Evolutionary conservation across 1,139 yeast genomes (phyloP), one percentile per base, ranked within the genome.

Genomic region (Groenewaldozyma sp.): DNA sequence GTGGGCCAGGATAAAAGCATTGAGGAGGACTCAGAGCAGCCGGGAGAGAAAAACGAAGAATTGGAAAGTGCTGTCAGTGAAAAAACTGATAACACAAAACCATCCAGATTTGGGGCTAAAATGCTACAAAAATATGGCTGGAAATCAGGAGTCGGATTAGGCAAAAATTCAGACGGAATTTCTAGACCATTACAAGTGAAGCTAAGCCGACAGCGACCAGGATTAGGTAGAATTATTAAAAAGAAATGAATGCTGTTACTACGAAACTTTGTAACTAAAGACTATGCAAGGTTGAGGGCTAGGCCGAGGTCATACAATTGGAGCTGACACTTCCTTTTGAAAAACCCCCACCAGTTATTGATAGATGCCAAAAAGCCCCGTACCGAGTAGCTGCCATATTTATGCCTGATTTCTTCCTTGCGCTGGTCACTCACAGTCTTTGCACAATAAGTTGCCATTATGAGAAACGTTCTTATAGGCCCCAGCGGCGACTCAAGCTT

Each of bases 361-460:
- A 49, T 28, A 26, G 54, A 53, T 2, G 46, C 50, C 28, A 45
- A 40, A 7, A 42, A 10, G 19, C 56, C 44, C 6, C 36, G 32
- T 3, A 54, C 19, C n/a, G 43, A 35, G 63, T 70, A 71, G 1
- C 52, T 48, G 44, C 61, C 60, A 17, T 51, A 46, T 20, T 51
- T 46, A 17, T 60, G 36, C 28, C 40, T 50, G 4, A 73, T 70
- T 3, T 43, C 44, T 42, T 76, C 80, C 22, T 63, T 55, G 2
- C 73, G 70, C 54, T 86, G 95, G 22, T 72, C 72, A 52, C 76
- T 83, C 1, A 86, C 91, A 0, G 87, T 76, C 24, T 67, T 66
- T 0, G 96, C 88, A 64, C 97, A 91, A 59, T 91, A 91, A 34
- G 76, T 75, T 1, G 95, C 94, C 80, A 91, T 73, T 38, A 91